These are phyloP conservation scores for Spergularia bocconei DNA, from an alignment of 148 eudicot genomes.

Conservation along the genomic window DNA sequence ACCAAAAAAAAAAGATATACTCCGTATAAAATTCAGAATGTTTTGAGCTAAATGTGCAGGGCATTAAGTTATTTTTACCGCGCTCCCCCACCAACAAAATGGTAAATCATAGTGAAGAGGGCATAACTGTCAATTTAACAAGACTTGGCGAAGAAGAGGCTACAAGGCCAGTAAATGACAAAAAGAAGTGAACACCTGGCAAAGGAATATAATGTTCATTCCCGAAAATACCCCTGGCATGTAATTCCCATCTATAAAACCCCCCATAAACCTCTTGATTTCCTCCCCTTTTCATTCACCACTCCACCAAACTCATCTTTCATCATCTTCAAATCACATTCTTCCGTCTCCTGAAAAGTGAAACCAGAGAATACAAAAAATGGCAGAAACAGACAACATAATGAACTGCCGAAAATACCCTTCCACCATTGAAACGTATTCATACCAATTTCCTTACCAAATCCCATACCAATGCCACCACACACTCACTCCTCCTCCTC, in stretches of 20 bases:
- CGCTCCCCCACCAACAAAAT: background rate
- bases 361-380: background rate
- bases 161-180: background rate
- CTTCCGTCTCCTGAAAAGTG: too few relatives aligned
- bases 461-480: background rate
- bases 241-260: background rate
- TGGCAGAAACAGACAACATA: background rate
- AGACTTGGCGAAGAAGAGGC: background rate
- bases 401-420: constrained; percentile 12
- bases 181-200: background rate
- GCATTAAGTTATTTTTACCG: background rate
- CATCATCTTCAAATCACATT: background rate
- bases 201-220: background rate
- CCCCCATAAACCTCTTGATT: background rate
- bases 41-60: too few relatives aligned
- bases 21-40: too few relatives aligned
- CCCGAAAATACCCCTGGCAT: background rate
- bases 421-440: constrained; percentile 1
- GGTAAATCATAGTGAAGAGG: background rate
- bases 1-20: background rate
- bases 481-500: background rate
- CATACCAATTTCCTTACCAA: background rate
- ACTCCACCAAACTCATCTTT: background rate
- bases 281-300: background rate
- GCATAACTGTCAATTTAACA: background rate